Evolutionary conservation across 805 yeast genomes (phyloP), one percentile per base, ranked within the genome.

Genomic region (Metschnikowia lochheadii): DNA sequence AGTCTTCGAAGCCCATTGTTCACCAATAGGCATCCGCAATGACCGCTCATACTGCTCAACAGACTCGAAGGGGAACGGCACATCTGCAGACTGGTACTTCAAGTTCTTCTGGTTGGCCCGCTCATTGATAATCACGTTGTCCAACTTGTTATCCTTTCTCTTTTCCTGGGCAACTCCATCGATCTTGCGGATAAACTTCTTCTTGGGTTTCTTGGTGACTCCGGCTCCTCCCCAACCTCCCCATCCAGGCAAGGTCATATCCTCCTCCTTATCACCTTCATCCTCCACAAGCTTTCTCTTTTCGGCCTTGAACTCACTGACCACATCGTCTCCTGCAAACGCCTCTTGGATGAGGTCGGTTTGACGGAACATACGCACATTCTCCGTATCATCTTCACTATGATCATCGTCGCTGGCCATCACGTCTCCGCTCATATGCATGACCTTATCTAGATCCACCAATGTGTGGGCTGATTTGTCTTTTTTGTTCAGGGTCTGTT

Each of bases 271-370:
- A 67, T 92, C 97, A 51, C 83, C 97, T 66, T 92, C 97, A 43
- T 86, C 90, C 40, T 73, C 79, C 5, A 78, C 75, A 11, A 79
- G 79, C 57, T 80, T 77, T 50, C 75, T 72, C 71, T 92, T 94
- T 60, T 91, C 98, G 13, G 72, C 77, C 55, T 81, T 82, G 66
- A 94, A 94, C 57, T 90, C 90, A 6, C 75, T 72, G 14, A 89
- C 87, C 37, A 92, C 96, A 64, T 94, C 94, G 70, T 94, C 99
- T 26, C 98, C 98, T 3, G 97, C 97, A 76, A 94, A 94, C 0
- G 98, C 99, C 63, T 90, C 85, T 53, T 85, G 82, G 54, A 94
- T 86, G 41, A 94, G 75, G 48, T 89, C 91, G 56, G 83, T 82
- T 63, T 90, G 96, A 58, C 82, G 81, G 73, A 90, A 88, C 79